Evolutionary conservation across 2,329 filamentous ascomycete species (phyloP).

Genomic region (Penicillium glabrum): DNA sequence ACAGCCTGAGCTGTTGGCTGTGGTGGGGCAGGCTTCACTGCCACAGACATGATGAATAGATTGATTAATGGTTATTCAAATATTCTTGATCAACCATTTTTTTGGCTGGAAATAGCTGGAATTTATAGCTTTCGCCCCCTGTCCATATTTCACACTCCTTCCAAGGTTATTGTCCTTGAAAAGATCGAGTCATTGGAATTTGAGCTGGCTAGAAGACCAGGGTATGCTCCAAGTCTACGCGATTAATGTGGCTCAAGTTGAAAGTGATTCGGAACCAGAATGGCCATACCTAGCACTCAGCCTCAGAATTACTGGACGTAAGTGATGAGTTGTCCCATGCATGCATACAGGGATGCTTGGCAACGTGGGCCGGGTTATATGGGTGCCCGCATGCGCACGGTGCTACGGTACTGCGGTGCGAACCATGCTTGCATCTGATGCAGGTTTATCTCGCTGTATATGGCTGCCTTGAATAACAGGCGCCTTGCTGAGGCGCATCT

Average conservation of each 20-base stretch:
- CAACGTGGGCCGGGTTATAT: not conserved
- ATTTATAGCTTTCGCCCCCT: not conserved
- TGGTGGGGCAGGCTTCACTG: not conserved
- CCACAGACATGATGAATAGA: not conserved
- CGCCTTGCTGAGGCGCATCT: not conserved
- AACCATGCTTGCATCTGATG: not conserved
- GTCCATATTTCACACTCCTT: not conserved
- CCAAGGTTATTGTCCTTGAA: no score
- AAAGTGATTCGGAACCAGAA: not conserved
- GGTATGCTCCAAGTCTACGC: not conserved
- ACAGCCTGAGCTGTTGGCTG: not conserved
- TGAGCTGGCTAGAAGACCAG: not conserved
- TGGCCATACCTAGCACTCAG: not conserved
- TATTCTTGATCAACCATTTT: not conserved
- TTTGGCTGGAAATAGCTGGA: not conserved
- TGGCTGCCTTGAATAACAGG: not conserved
- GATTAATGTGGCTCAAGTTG: not conserved
- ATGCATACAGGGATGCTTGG: not conserved
- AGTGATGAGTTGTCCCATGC: not conserved
- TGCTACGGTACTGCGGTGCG: not conserved
- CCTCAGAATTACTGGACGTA: not conserved
- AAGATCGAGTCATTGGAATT: not conserved
- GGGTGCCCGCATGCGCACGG: not conserved
- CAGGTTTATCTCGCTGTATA: not conserved
- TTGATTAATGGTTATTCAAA: not conserved